A percentile compares a stretch with the other conserved stretches of the same genome.
These are phyloP conservation scores for Ambrosia hybrid DNA, from an alignment of 140 eudicot species.

Conservation along the genomic window DNA sequence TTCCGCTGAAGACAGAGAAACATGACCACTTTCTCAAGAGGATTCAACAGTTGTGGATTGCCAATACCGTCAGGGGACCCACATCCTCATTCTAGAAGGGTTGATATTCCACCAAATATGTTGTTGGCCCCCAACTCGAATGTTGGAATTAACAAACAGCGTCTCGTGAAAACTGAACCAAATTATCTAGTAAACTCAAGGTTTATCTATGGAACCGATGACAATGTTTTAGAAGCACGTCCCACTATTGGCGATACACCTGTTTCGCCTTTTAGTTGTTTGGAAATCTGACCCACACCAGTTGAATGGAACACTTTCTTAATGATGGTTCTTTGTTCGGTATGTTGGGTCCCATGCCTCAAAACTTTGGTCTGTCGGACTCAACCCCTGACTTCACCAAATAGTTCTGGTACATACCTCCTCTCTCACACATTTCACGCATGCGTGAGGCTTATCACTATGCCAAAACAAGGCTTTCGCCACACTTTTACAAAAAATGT, in stretches of 20 bases:
- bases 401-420: constrained; percentile 45
- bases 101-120: constrained; percentile 47
- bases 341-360: constrained; percentile 53
- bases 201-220: constrained; percentile 53
- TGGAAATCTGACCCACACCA: constrained; percentile 67
- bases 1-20: constrained; percentile 45
- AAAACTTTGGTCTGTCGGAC: constrained; percentile 55
- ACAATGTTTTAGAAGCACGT: constrained; percentile 47
- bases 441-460: too few species aligned
- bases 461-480: too few species aligned
- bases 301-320: constrained; percentile 49
- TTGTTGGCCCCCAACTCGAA: constrained; percentile 55
- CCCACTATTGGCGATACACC: constrained; percentile 56
- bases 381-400: constrained; percentile 55
- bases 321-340: constrained; percentile 61
- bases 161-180: constrained; percentile 68
- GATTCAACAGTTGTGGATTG: constrained; percentile 49
- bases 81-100: constrained; percentile 41
- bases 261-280: constrained; percentile 59
- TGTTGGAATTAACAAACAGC: constrained; percentile 51
- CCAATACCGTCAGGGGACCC: constrained; percentile 46
- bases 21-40: constrained; percentile 48
- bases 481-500: too few species aligned
- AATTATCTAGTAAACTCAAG: constrained; percentile 54
- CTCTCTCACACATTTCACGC: constrained; percentile 13